Evolutionary conservation across 1,284 basidiomycete species (phyloP), one percentile per base, ranked within the genome.

Genomic region (Cryptococcus wingfieldii): DNA sequence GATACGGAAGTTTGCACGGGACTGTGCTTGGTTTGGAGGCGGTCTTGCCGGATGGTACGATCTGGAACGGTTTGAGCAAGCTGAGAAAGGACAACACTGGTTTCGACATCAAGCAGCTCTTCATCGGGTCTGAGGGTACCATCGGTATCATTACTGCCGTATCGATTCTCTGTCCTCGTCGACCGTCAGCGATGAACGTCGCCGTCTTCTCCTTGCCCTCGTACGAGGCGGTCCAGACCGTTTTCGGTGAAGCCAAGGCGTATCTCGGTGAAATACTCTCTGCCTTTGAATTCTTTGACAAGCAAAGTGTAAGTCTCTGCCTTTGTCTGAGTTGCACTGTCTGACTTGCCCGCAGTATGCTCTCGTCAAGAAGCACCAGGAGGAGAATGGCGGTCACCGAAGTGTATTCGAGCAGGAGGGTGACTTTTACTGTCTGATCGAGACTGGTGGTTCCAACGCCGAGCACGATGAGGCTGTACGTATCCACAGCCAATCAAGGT

Each of bases 1-100:
- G 96, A 34, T 99, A 98, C 71, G 96, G 96, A 42, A 94, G 90
- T 46, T 80, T 99, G 7, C 96, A 97, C 71, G 96, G 95, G 19
- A 88, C 86, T 13, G 95, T 98, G 0, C 83, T 99, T 1, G 96
- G 96, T n/a, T 81, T 99, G 16, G 96, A 99, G 73, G 93, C 95
- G 19, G 96, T 98, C 7, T 81, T 98, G 31, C 90, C 96, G 1
- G 90, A 98, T 69, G 93, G 96, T n/a, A 90, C 89, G n/a, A 83
- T 99, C 58, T 82, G 95, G 58, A 86, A 94, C 67, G 87, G 88
- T 61, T 77, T 94, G 38, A 85, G 87, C 7, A 79, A 76, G 18
- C 78, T 98, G 56, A 84, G 96, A 48, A 99, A 99, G 79, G 96
- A 99, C 77, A 99, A 99, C 76, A 99, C 96, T 2, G 94, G 92